phyloP scores from a whole-genome alignment of 805 yeast genomes.

The Hanseniaspora nectarophila region DNA sequence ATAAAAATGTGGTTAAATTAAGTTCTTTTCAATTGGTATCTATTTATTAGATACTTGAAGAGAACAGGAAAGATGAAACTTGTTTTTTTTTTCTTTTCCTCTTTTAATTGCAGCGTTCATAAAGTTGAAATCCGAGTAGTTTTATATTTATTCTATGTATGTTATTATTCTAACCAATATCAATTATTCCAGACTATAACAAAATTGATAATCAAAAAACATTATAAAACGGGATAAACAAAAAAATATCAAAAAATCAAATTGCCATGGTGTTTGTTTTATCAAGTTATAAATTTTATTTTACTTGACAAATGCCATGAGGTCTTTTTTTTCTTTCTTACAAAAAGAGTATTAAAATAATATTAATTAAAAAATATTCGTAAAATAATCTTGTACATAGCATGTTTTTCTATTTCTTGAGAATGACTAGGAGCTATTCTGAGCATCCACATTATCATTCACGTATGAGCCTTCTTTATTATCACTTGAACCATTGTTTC shows the following conservation, averaged over 20 bases:
- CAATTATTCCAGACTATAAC: neutral
- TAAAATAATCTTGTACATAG: neutral
- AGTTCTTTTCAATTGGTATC: no score
- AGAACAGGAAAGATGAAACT: neutral
- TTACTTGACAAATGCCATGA: no score
- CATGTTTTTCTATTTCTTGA: neutral
- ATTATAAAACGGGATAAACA: neutral
- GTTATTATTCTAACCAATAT: neutral
- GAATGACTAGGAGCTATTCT: neutral
- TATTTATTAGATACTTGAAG: no score
- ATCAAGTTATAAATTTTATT: no score
- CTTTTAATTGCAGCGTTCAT: neutral
- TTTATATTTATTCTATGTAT: slow-evolving; percentile 2
- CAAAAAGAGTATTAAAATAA: neutral
- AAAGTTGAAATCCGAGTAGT: slow-evolving; percentile 3
- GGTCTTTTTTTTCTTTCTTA: no score
- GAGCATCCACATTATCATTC: neutral
- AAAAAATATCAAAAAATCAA: neutral
- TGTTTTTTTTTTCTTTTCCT: neutral
- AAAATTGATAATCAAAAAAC: neutral
- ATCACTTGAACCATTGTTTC: neutral
- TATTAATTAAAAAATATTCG: no score
- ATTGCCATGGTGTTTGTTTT: no score
- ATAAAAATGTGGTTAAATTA: neutral
- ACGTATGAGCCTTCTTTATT: neutral